Conservation (phyloP, 345 rosid species). For the Arabis alpina region DNA sequence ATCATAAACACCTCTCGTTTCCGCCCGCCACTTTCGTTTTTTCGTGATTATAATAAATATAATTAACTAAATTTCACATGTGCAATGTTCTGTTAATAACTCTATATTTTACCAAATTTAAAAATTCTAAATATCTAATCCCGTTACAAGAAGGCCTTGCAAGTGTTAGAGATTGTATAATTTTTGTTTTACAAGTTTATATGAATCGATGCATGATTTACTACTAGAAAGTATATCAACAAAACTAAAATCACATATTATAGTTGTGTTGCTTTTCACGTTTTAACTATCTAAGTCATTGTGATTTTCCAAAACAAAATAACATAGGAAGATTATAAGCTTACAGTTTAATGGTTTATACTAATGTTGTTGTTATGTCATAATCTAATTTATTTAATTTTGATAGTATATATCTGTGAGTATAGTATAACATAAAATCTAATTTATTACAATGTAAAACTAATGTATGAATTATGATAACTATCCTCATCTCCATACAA, state of each 20-base stretch:
- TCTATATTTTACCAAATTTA: neutral
- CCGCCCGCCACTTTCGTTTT: conserved; percentile 17
- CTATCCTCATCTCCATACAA: neutral
- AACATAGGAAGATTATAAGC: too few relatives aligned
- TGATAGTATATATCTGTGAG: too few relatives aligned
- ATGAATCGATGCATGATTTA: neutral
- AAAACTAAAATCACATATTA: too few relatives aligned
- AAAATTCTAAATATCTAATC: neutral
- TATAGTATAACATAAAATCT: too few relatives aligned
- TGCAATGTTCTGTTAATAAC: conserved; percentile 10
- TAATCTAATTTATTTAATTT: neutral
- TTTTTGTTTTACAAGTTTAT: neutral
- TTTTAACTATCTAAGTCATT: neutral
- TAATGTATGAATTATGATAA: too few relatives aligned
- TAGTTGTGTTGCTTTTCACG: too few relatives aligned
- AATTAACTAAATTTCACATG: conserved; percentile 19
- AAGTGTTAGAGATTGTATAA: neutral
- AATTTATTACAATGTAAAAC: neutral
- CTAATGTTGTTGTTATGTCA: too few relatives aligned
- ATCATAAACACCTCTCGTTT: conserved; percentile 26
- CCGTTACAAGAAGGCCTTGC: neutral
- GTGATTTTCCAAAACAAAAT: too few relatives aligned
- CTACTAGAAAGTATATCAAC: neutral
- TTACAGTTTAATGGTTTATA: too few relatives aligned
- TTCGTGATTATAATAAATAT: neutral